Base-by-base conservation (phyloP, 805 yeast genomes). In the Kazachstania bromeliacearum region DNA sequence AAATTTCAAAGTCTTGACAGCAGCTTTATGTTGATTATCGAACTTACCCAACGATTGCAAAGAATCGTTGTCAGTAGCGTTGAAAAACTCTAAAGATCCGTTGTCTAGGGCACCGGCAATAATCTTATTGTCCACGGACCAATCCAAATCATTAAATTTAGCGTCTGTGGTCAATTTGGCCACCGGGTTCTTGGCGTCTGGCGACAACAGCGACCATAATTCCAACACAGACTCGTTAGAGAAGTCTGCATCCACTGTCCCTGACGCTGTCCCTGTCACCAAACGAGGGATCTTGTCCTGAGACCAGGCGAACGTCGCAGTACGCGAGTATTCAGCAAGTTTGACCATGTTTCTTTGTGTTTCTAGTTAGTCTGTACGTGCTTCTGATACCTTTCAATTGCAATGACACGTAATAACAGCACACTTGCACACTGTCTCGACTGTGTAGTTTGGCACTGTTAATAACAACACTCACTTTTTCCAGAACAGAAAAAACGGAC, bases 261-360 rank as follows among this genome's bases (percentile, higher is more conserved):
- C 97, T 0, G 97, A 88, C n/a, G 85, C 82, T 0, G 96, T 82
- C 16, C 96, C 98, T 2, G 95, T 75, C 16, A 87, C 96, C 46
- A 92, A 57, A 36, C 74, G 61, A 13, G 96, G 96, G 42, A 77
- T 62, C 36, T 59, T 58, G 47, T 75, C 83, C 45, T 78, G 74
- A 31, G 95, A 84, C 96, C 97, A 89, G 30, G 97, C 94, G 64
- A 92, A 85, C n/a, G 95, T 79, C 35, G 96, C 88, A 10, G 96
- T 84, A 48, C 85, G 72, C 43, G 75, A 68, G 53, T 85, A 76
- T 61, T 88, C 96, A 59, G 77, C 75, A 47, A 92, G 70, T 63
- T 85, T 85, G 50, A 85, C 89, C 88, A 80, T 79, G 7, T 3
- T 13, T 9, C 13, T 14, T 3, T 29, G 22, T 16, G 10, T 29